A percentile compares a stretch with the other conserved stretches of the same genome.
Conservation (phyloP, 228 moss, liverwort and hornwort species). For the Sphagnum magellanicum region DNA sequence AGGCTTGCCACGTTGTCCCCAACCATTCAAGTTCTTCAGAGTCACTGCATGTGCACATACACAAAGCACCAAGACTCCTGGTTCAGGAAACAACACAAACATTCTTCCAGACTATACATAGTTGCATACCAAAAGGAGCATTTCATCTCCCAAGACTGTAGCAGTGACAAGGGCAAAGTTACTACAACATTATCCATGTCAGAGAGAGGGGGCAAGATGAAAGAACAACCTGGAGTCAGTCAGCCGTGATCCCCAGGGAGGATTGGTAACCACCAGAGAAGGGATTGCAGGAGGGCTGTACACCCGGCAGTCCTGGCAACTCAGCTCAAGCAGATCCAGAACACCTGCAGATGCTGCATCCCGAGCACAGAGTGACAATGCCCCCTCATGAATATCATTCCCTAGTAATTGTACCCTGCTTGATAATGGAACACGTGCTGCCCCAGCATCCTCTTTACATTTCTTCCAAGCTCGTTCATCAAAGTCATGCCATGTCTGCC, state of each 20-base stretch:
- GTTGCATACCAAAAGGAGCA: too few relatives aligned
- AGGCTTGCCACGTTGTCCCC: constrained; percentile 52
- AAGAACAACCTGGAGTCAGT: constrained; percentile 40
- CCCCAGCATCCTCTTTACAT: constrained; percentile 55
- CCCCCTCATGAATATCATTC: constrained; percentile 83
- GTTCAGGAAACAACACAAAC: too few relatives aligned
- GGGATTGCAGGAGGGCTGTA: constrained; percentile 51
- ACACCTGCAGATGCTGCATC: constrained; percentile 72
- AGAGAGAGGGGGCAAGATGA: neutral
- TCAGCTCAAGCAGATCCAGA: constrained; percentile 58
- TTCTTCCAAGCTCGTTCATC: constrained; percentile 35
- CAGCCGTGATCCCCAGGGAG: constrained; percentile 70
- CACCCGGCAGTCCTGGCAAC: constrained; percentile 54
- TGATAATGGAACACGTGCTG: constrained; percentile 35
- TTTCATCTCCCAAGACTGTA: too few relatives aligned
- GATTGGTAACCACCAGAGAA: constrained; percentile 71
- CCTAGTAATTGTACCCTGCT: constrained; percentile 54
- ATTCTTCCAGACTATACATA: too few relatives aligned
- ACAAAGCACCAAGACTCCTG: too few relatives aligned
- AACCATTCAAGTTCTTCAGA: constrained; percentile 48
- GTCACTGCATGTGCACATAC: constrained; percentile 25
- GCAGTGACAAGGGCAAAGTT: too few relatives aligned
- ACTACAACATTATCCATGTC: too few relatives aligned
- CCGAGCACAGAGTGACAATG: constrained; percentile 56
- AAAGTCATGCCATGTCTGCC: constrained; percentile 83